These are phyloP conservation scores for Sporisorium sorghi DNA, from an alignment of 1,284 basidiomycete genomes.

Conservation along the genomic window DNA sequence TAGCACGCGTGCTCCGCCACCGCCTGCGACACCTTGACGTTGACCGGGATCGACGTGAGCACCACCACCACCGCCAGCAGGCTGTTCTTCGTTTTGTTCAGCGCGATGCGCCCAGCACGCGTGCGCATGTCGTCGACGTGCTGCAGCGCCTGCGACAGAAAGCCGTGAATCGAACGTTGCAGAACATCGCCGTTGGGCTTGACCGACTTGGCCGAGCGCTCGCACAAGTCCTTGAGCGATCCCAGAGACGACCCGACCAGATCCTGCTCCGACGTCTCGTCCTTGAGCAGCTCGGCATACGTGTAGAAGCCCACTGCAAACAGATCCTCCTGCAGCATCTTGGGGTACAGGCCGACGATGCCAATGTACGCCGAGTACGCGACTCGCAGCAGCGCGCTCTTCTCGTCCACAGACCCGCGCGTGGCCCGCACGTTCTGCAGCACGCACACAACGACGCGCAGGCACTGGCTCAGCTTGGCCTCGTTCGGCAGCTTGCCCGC, in stretches of 20 bases:
- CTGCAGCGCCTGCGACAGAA: conserved; percentile 84
- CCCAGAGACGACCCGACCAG: conserved; percentile 55
- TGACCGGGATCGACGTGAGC: conserved; percentile 81
- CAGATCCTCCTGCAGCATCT: conserved; percentile 77
- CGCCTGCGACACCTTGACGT: conserved; percentile 78
- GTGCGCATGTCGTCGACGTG: conserved; percentile 86
- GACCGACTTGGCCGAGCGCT: conserved; percentile 58
- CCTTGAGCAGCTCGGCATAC: conserved; percentile 76
- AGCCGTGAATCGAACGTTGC: conserved; percentile 79
- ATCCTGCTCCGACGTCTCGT: conserved; percentile 59
- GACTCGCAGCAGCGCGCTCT: conserved; percentile 76
- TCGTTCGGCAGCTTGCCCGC: conserved; percentile 69
- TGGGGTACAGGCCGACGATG: conserved; percentile 76
- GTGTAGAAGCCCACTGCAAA: conserved; percentile 83
- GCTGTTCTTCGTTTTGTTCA: conserved; percentile 90
- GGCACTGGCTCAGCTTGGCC: conserved; percentile 77
- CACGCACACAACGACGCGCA: conserved; percentile 83
- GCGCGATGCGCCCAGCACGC: conserved; percentile 77
- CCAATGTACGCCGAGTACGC: conserved; percentile 78
- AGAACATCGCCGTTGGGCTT: conserved; percentile 68
- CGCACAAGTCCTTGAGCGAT: conserved; percentile 60
- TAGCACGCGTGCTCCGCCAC: conserved; percentile 87
- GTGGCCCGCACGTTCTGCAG: conserved; percentile 78
- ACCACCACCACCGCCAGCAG: conserved; percentile 86
- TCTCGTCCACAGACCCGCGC: conserved; percentile 49